phyloP scores from a whole-genome alignment of 441 rosid genomes.

The Euphorbia schlechtendalii region DNA sequence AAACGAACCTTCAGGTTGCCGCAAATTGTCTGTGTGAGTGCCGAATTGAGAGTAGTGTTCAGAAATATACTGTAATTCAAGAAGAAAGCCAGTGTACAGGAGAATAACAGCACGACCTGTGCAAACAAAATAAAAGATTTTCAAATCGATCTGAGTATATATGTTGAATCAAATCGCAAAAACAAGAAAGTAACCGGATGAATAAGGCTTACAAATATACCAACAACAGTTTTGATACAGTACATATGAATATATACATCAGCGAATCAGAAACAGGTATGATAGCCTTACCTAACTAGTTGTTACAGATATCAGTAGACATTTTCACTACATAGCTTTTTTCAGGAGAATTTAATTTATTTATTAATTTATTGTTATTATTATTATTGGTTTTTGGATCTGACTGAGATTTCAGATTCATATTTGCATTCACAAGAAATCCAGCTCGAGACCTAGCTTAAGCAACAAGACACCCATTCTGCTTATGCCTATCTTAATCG shows the following conservation, averaged over 20 bases:
- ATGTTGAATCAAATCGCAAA: background rate
- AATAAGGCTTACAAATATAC: background rate
- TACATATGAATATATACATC: background rate
- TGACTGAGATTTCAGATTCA: no score
- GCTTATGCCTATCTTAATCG: background rate
- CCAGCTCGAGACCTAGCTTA: background rate
- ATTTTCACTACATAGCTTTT: background rate
- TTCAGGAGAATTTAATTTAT: background rate
- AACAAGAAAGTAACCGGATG: background rate
- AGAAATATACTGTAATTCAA: constrained; percentile 90
- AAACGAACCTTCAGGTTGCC: constrained; percentile 83
- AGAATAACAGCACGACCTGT: constrained; percentile 71
- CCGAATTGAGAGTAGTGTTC: no score
- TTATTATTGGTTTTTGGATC: no score
- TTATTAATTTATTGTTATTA: no score
- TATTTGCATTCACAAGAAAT: background rate
- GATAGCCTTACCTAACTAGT: background rate
- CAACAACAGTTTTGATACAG: background rate
- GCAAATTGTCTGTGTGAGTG: no score
- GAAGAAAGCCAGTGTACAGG: constrained; percentile 88
- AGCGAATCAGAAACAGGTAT: background rate
- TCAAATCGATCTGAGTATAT: constrained; percentile 4
- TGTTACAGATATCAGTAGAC: background rate
- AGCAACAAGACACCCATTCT: background rate
- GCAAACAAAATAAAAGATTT: constrained; percentile 7